phyloP scores from a whole-genome alignment of 805 yeast species.

The Kregervanrija delftensis region DNA sequence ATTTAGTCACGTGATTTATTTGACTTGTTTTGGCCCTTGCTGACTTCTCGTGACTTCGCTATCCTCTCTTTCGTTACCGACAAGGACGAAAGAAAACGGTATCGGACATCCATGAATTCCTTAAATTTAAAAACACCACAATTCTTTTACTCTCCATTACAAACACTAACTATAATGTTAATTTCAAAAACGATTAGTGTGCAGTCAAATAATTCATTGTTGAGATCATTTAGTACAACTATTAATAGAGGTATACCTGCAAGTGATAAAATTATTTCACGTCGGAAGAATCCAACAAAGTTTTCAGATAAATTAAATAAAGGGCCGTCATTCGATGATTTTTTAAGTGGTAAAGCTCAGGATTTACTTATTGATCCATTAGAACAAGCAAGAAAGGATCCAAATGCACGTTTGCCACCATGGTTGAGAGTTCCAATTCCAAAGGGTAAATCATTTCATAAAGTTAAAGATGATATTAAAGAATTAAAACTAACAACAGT shows the following conservation, averaged over 20 bases:
- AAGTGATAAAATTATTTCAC: slow-evolving; percentile 11
- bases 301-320: slow-evolving; percentile 47
- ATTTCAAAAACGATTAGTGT: too few relatives aligned
- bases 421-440: slow-evolving; percentile 98
- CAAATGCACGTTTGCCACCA: slow-evolving; percentile 69
- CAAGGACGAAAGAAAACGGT: neutral
- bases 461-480: slow-evolving; percentile 76
- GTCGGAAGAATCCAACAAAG: slow-evolving; percentile 46
- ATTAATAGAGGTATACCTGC: neutral
- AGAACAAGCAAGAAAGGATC: slow-evolving; percentile 62
- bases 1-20: too few relatives aligned
- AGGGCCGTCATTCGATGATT: slow-evolving; percentile 95
- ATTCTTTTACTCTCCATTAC: too few relatives aligned
- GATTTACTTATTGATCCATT: slow-evolving; percentile 66
- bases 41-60: too few relatives aligned
- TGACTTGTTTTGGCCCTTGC: too few relatives aligned
- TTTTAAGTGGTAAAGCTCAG: slow-evolving; percentile 74
- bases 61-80: too few relatives aligned
- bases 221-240: neutral
- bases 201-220: too few relatives aligned
- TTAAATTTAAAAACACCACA: too few relatives aligned
- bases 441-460: slow-evolving; percentile 80
- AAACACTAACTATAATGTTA: too few relatives aligned
- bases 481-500: slow-evolving; percentile 90
- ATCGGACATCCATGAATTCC: slow-evolving; percentile 6